These are phyloP conservation scores for Boletus reticuloceps DNA, from an alignment of 768 basidiomycete species.

Conservation along the genomic window DNA sequence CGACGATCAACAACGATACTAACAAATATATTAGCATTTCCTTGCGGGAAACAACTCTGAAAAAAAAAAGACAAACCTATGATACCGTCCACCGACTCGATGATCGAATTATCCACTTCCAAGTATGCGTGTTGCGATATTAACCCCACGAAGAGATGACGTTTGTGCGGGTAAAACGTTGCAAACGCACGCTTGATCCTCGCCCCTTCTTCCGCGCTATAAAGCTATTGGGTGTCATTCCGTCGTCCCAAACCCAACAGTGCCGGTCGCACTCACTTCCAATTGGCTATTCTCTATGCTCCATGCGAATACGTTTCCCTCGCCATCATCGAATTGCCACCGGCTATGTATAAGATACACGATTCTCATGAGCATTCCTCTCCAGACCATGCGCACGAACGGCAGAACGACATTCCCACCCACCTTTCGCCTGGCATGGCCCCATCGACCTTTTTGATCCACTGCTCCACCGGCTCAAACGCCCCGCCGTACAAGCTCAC, in stretches of 20 bases:
- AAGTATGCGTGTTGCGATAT: slow-evolving; percentile 37
- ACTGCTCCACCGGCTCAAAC: slow-evolving; percentile 28
- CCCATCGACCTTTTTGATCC: slow-evolving; percentile 26
- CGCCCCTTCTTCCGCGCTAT: slow-evolving; percentile 22
- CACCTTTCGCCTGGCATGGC: slow-evolving; percentile 14
- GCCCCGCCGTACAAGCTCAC: slow-evolving; percentile 29
- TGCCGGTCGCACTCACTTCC: slow-evolving; percentile 7
- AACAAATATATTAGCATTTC: neutral
- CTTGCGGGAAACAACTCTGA: neutral
- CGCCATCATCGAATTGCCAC: slow-evolving; percentile 25
- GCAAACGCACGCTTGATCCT: slow-evolving; percentile 31
- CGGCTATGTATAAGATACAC: slow-evolving; percentile 4
- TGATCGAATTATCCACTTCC: slow-evolving; percentile 32
- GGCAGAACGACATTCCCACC: neutral
- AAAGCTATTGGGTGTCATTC: slow-evolving; percentile 22
- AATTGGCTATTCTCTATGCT: slow-evolving; percentile 1
- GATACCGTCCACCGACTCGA: slow-evolving; percentile 35
- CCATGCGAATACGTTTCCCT: slow-evolving; percentile 24
- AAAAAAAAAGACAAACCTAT: slow-evolving; percentile 28
- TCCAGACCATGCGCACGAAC: neutral
- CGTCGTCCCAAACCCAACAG: neutral
- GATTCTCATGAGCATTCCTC: neutral
- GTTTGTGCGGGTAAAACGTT: slow-evolving; percentile 33
- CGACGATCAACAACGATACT: slow-evolving; percentile 36
- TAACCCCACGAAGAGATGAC: slow-evolving; percentile 32